phyloP scores from a whole-genome alignment of 495 filamentous ascomycete genomes.

The Aspergillus incahuasiensis region DNA sequence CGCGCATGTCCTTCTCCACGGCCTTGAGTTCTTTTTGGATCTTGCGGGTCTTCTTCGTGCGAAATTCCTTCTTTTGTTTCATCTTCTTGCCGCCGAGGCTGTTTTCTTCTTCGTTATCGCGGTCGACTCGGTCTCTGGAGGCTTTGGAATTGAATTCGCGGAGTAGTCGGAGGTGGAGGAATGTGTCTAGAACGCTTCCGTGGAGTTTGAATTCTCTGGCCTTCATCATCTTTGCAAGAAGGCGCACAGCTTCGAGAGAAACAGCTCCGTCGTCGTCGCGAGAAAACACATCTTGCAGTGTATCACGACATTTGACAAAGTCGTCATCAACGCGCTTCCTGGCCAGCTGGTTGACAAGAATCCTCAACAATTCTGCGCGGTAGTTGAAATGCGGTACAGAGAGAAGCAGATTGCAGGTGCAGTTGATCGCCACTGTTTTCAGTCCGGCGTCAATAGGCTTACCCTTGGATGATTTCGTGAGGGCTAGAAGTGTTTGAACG shows the following conservation, averaged over 20 bases:
- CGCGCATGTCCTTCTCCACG: constrained; percentile 87
- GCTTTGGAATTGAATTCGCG: constrained; percentile 80
- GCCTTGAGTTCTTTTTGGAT: constrained; percentile 74
- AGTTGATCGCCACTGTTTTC: constrained; percentile 72
- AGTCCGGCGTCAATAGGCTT: constrained; percentile 36
- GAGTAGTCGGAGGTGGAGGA: constrained; percentile 82
- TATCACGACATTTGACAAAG: constrained; percentile 71
- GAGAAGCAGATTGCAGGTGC: constrained; percentile 71
- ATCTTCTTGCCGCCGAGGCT: constrained; percentile 51
- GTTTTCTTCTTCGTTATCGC: constrained; percentile 42
- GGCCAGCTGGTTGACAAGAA: constrained; percentile 78
- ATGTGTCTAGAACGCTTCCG: constrained; percentile 83
- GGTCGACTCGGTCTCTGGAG: constrained; percentile 68
- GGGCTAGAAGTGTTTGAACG: constrained; percentile 61
- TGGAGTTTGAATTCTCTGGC: constrained; percentile 71
- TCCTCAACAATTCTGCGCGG: constrained; percentile 76
- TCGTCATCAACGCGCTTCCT: constrained; percentile 61
- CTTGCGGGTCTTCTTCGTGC: constrained; percentile 72
- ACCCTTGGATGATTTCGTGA: constrained; percentile 50
- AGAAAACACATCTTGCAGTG: constrained; percentile 75
- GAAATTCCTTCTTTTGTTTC: constrained; percentile 70
- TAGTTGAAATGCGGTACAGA: constrained; percentile 96
- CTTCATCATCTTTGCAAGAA: constrained; percentile 93
- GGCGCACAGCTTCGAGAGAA: constrained; percentile 78
- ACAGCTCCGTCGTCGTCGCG: constrained; percentile 84